A percentile compares a stretch with the other conserved stretches of the same genome.
Evolutionary conservation across 2,329 filamentous ascomycete species (phyloP).

Genomic region (Calonectria hongkongensis): DNA sequence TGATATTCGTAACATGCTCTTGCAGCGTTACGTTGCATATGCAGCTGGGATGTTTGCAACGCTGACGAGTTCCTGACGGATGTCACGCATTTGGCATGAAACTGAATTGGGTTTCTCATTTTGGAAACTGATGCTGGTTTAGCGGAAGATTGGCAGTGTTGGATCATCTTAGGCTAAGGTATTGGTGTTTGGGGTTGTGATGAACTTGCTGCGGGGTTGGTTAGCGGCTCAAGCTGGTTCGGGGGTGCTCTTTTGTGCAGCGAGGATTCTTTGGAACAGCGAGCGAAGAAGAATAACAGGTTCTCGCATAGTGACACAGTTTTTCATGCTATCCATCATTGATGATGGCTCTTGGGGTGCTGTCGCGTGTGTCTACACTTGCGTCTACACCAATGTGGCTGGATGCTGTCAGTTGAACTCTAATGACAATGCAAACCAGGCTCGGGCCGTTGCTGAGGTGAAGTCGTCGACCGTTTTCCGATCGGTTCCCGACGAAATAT

Average conservation of each 20-base stretch:
- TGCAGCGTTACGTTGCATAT: conserved; percentile 25
- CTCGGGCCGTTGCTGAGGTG: conserved; percentile 21
- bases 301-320: too few species aligned
- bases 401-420: conserved; percentile 8
- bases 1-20: background rate
- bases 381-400: too few species aligned
- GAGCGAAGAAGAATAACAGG: background rate
- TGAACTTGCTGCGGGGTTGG: too few species aligned
- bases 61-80: background rate
- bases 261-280: too few species aligned
- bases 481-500: conserved; percentile 39
- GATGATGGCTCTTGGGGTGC: background rate
- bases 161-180: background rate
- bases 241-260: too few species aligned
- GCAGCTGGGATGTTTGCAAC: conserved; percentile 3
- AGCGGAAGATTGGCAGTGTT: background rate
- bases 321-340: too few species aligned
- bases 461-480: conserved; percentile 31
- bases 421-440: conserved; percentile 19
- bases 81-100: background rate
- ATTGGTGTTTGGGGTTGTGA: too few species aligned
- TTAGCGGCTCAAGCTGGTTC: too few species aligned
- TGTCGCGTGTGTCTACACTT: background rate
- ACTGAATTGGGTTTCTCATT: background rate
- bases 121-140: background rate